Percentiles rank a stretch among this genome's conserved stretches.
Conservation (phyloP, 2,329 filamentous ascomycete species). For the Colletotrichum agaves region DNA sequence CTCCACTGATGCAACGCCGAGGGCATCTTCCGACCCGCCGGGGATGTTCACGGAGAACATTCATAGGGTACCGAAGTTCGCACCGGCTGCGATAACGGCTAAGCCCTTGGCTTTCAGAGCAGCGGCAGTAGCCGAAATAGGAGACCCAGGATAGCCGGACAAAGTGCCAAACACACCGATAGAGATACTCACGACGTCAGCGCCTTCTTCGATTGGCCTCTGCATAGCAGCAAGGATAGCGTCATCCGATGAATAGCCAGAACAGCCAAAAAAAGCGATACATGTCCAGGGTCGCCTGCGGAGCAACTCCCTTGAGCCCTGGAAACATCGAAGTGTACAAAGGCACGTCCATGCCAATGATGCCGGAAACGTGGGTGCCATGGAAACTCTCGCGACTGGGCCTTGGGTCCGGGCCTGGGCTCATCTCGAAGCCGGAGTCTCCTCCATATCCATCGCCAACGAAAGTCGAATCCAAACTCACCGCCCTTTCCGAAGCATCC, state of each 20-base stretch:
- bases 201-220: conserved; percentile 41
- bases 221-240: conserved; percentile 43
- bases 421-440: background rate
- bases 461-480: conserved; percentile 37
- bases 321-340: conserved; percentile 7
- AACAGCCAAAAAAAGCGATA: conserved; percentile 41
- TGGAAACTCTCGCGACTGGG: conserved; percentile 43
- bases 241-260: conserved; percentile 36
- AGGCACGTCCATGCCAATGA: conserved; percentile 35
- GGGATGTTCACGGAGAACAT: conserved; percentile 62
- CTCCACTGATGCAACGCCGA: conserved; percentile 61
- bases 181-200: conserved; percentile 45
- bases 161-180: conserved; percentile 34
- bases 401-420: conserved; percentile 38
- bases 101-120: conserved; percentile 65
- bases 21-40: conserved; percentile 57
- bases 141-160: conserved; percentile 17
- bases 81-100: conserved; percentile 61
- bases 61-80: conserved; percentile 58
- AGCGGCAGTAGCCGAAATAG: conserved; percentile 53
- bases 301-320: conserved; percentile 41
- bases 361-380: conserved; percentile 42
- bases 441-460: conserved; percentile 38
- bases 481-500: conserved; percentile 28
- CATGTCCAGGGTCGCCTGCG: conserved; percentile 40